Evolutionary conservation across 257 asterid genomes (phyloP), one percentile per base, ranked within the genome.

Genomic region (Salvia rosmarinus): DNA sequence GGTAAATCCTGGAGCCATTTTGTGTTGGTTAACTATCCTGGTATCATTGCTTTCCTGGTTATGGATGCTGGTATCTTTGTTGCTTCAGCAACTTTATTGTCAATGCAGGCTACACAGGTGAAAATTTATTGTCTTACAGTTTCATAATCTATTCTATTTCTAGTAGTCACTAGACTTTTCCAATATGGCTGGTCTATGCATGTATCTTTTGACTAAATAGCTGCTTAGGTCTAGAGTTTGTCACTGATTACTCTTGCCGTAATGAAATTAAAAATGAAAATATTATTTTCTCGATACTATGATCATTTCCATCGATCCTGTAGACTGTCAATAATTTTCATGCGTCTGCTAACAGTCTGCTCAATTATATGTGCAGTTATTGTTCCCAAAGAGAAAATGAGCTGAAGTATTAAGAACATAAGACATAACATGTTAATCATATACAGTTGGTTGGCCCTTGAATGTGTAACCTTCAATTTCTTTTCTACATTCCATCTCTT

Each of bases 71-170:
- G 73, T 78, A 89, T 94, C 80, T 77, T 89, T 23, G 37, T 83
- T 75, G 96, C 88, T 73, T 43, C 91, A 60, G 70, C 83, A 64
- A 86, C 90, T 71, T 77, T 94, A 47, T 81, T 87, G 64, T 40
- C 75, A 12, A 80, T 94, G 60, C 99, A 91, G 77, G 85, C 78
- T 49, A 63, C 75, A 72, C 97, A 94, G 96, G 99, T 91, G 64
- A 84, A 39, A 28, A 37, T 77, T 47, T 64, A 21, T 56, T 59
- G 61, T 52, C 58, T 58, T 50, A 11, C 25, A 60, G 75, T 70
- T 30, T 46, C 56, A 10, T 49, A 46, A 56, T 23, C 14, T 44
- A 52, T 67, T 64, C 47, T 51, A 47, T 60, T 49, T 61, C 19
- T 10, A 3, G 9, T 32, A 43, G 47, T 70, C 35, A 14, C 57